Evolutionary conservation across 208 protist species (phyloP), one percentile per base, ranked within the genome.

Genomic region (Crithidia expoeki): DNA sequence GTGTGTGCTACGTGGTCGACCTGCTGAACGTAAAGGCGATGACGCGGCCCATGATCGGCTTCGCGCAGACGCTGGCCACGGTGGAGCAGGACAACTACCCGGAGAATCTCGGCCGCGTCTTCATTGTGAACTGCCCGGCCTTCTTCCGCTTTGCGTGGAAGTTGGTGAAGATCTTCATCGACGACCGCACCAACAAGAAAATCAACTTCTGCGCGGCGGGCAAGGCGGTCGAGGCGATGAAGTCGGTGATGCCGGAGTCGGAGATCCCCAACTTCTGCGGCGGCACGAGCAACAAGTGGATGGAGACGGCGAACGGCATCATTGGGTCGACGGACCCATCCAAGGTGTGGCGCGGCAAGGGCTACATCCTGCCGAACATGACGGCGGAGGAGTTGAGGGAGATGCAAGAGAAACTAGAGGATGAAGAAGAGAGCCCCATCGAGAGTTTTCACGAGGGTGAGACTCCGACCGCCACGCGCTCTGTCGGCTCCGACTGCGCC

Each of bases 71-170:
- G 28, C 52, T 93, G 28, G 86, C 84, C 10, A 68, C 76, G 12
- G 71, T 93, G 27, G 87, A 93, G 71, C 90, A 95, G 76, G 86
- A 92, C 55, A 95, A 95, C 77, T 95, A 95, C 78, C 90, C 90
- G 4, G 90, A 95, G 68, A 86, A 93, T 57, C 71, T 93, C 33
- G 88, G 81, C 27, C 74, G 88, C 33, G 72, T 86, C 25, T 89
- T 95, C 42, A 85, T 95, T 59, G 84, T 95, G 44, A 95, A 93
- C 79, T 90, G 84, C 78, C 84, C 87, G 2, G 65, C 61, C 32
- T 87, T 95, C 53, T 93, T 93, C 65, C 78, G 80, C 52, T 64
- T 85, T 32, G 79, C 82, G 16, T 95, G 90, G 88, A 92, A 89
- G 62, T 61, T 95, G 51, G 61, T 93, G 27, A 88, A 89, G 72